A percentile compares a stretch with the other conserved stretches of the same genome.
Evolutionary conservation across 768 basidiomycete genomes (phyloP).

Genomic region (Trametes maxima): DNA sequence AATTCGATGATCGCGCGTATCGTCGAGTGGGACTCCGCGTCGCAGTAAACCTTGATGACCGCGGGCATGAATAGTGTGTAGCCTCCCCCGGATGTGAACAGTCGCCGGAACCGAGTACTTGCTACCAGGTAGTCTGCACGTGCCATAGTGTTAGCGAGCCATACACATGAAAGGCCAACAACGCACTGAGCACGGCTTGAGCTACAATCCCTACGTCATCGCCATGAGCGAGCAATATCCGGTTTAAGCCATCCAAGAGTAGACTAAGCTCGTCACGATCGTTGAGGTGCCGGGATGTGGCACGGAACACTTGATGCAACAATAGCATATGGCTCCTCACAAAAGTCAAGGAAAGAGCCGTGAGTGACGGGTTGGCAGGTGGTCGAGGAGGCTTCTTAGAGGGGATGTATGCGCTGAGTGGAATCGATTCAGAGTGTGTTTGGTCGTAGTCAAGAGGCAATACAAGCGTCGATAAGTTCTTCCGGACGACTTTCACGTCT

Average conservation of each 20-base stretch:
- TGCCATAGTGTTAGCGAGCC: neutral
- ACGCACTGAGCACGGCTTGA: conserved; percentile 70
- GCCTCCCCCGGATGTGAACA: conserved; percentile 71
- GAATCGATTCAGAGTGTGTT: conserved; percentile 49
- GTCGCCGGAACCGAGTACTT: conserved; percentile 72
- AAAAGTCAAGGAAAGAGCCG: conserved; percentile 58
- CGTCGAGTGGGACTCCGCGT: conserved; percentile 55
- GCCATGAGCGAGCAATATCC: conserved; percentile 66
- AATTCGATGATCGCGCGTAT: conserved; percentile 74
- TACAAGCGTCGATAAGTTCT: conserved; percentile 61
- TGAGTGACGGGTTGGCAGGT: conserved; percentile 30
- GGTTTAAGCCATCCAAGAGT: conserved; percentile 71
- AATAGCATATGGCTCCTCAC: conserved; percentile 71
- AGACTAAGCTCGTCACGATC: conserved; percentile 68
- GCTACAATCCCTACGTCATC: conserved; percentile 78
- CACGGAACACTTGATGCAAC: conserved; percentile 69
- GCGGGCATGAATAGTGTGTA: conserved; percentile 78
- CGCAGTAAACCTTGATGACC: conserved; percentile 69
- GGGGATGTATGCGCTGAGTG: conserved; percentile 35
- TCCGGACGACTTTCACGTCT: conserved; percentile 68
- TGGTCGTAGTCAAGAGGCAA: conserved; percentile 48
- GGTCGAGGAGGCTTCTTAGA: neutral
- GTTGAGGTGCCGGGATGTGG: conserved; percentile 70
- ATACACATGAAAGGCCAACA: too few relatives aligned
- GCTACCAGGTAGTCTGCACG: conserved; percentile 58